Base-by-base conservation (phyloP, 2,329 filamentous ascomycete genomes). In the Stylonectria norvegica region DNA sequence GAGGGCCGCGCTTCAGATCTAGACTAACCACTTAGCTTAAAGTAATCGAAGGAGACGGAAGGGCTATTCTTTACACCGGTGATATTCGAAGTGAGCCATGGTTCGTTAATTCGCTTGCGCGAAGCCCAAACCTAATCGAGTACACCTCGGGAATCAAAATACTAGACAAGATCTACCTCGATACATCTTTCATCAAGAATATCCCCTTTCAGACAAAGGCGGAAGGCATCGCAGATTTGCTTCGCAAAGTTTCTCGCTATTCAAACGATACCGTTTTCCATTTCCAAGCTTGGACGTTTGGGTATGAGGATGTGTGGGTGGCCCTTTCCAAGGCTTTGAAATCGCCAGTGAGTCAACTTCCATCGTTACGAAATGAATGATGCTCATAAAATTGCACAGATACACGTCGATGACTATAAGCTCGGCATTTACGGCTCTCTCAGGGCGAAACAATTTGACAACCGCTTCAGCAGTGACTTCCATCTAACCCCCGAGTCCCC, bases 291-390 rank as follows among this genome's bases (percentile, higher is more conserved):
- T 95, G 90, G 89, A 96, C 91, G 0, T 93, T 93, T 58, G 75
- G 74, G 1, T 95, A 96, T 48, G 90, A 97, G 60, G 86, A 95
- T 37, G 89, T 95, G 0, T 96, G 89, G 89, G 70, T 89, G 43
- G 85, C 88, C 0, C 66, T 97, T 1, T 83, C 89, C 0, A 76
- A 81, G 16, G 78, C 81, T 9, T 68, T 96, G 1, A 66, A 78
- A 5, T 83, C 83, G 3, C 75, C 72, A 57, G 83, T 83, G 63
- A 42, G 56, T 40, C 5, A 5, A 30, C 10, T 7, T 5, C 10
- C 1, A 4, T n/a, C 1, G 15, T 9, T 2, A 1, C n/a, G n/a
- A 3, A 2, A 20, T 11, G 17, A 23, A 17, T n/a, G 15, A 8
- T 9, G 11, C 43, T 37, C 42, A 38, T 58, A 38, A 55, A 40